phyloP scores from a whole-genome alignment of 495 filamentous ascomycete species.

The Penicillium silybi region DNA sequence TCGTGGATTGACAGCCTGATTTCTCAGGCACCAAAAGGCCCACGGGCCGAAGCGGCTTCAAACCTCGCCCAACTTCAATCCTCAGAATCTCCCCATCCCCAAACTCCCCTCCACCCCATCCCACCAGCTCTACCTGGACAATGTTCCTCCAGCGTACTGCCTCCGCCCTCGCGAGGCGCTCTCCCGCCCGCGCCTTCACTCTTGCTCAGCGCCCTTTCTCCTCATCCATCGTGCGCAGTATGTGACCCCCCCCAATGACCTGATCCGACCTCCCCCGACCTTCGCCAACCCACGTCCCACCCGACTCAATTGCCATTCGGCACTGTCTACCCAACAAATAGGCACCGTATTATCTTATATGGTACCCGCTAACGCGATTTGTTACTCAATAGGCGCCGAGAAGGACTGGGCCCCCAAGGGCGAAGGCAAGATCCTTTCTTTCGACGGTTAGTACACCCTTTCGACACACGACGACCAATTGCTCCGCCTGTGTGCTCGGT shows the following conservation, averaged over 20 bases:
- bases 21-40: constrained; percentile 16
- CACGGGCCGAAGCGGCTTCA: constrained; percentile 46
- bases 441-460: constrained; percentile 38
- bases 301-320: constrained; percentile 18
- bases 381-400: constrained; percentile 28
- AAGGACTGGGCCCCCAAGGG: constrained; percentile 34
- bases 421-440: constrained; percentile 44
- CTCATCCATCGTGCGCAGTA: constrained; percentile 46
- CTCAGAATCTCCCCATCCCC: constrained; percentile 34
- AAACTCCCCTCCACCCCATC: constrained; percentile 22
- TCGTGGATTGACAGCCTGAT: too few species aligned
- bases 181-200: constrained; percentile 54
- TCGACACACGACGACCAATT: constrained; percentile 14
- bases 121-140: constrained; percentile 35
- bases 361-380: constrained; percentile 27
- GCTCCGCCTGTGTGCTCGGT: background rate
- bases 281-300: constrained; percentile 9
- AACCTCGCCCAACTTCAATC: constrained; percentile 42
- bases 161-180: constrained; percentile 66
- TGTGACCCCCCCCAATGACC: constrained; percentile 29
- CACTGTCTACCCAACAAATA: background rate
- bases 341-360: background rate
- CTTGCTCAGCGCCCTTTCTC: constrained; percentile 44
- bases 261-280: constrained; percentile 24
- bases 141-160: constrained; percentile 86